These are phyloP conservation scores for Talaromyces verruculosus DNA, from an alignment of 2,329 filamentous ascomycete species.

Conservation along the genomic window DNA sequence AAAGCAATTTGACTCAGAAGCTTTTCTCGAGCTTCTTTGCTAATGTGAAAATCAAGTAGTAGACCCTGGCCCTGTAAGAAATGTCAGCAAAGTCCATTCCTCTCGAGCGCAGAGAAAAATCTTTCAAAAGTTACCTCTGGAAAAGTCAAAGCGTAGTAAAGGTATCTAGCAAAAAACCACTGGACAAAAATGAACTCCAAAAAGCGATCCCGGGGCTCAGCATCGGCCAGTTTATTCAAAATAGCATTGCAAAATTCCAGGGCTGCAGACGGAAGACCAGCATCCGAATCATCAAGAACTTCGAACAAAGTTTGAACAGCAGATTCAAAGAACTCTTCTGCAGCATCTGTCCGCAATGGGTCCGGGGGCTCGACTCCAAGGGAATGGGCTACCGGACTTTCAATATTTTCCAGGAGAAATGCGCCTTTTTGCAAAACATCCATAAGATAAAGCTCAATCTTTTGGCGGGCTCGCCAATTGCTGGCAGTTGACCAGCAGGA, in stretches of 20 bases:
- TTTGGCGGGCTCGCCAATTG: slow-evolving; percentile 84
- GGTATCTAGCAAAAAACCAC: slow-evolving; percentile 88
- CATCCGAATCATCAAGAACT: slow-evolving; percentile 81
- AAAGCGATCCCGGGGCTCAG: slow-evolving; percentile 69
- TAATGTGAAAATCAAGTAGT: slow-evolving; percentile 88
- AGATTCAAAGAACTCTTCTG: slow-evolving; percentile 83
- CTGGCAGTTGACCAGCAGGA: slow-evolving; percentile 85
- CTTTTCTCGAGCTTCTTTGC: slow-evolving; percentile 81
- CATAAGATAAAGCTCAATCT: slow-evolving; percentile 93
- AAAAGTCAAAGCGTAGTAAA: slow-evolving; percentile 79
- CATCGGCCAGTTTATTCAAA: slow-evolving; percentile 68
- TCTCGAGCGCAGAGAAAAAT: background rate
- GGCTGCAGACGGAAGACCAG: slow-evolving; percentile 81
- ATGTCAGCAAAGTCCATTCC: slow-evolving; percentile 28
- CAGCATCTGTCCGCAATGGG: slow-evolving; percentile 75
- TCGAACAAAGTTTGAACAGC: slow-evolving; percentile 80
- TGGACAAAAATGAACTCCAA: slow-evolving; percentile 82
- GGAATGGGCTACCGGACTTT: slow-evolving; percentile 72
- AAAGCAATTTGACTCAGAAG: slow-evolving; percentile 72
- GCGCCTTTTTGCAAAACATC: slow-evolving; percentile 89
- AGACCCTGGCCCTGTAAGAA: slow-evolving; percentile 55
- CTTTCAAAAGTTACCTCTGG: slow-evolving; percentile 68
- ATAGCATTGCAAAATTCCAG: slow-evolving; percentile 83
- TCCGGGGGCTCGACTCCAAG: slow-evolving; percentile 64
- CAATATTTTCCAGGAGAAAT: slow-evolving; percentile 82